Evolutionary conservation across 495 filamentous ascomycete species (phyloP).

Genomic region (Aspergillus avenaceus): DNA sequence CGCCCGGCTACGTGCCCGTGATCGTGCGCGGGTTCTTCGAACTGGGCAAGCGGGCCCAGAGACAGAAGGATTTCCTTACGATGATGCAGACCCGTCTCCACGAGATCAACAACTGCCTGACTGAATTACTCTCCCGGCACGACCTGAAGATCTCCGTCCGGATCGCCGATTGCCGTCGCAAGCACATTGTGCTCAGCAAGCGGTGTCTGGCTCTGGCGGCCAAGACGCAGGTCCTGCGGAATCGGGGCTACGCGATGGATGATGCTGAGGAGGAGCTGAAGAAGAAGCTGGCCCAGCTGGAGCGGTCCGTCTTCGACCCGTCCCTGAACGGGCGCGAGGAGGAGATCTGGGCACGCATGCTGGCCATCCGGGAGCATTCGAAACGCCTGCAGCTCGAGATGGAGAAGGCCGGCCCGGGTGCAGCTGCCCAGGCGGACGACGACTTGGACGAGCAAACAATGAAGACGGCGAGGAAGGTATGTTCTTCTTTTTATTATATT

Average conservation of each 20-base stretch:
- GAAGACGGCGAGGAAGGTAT: constrained; percentile 80
- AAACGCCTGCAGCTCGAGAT: constrained; percentile 75
- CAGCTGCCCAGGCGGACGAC: constrained; percentile 39
- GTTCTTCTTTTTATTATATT: constrained; percentile 12
- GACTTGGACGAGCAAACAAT: constrained; percentile 73
- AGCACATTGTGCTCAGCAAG: constrained; percentile 74
- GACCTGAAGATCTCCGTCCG: constrained; percentile 77
- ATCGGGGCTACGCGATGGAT: constrained; percentile 87
- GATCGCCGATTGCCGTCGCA: constrained; percentile 72
- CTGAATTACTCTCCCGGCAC: constrained; percentile 74
- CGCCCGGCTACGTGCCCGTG: constrained; percentile 70
- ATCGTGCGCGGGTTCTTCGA: constrained; percentile 63
- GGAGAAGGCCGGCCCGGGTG: constrained; percentile 56
- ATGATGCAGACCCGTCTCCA: constrained; percentile 78
- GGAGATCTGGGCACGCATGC: constrained; percentile 95
- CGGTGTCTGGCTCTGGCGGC: constrained; percentile 81
- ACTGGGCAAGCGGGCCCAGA: constrained; percentile 70
- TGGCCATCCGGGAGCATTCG: constrained; percentile 76
- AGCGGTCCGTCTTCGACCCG: constrained; percentile 76
- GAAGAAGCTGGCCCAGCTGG: constrained; percentile 73
- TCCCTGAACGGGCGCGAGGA: constrained; percentile 77
- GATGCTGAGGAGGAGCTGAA: constrained; percentile 87
- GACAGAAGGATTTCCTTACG: constrained; percentile 68
- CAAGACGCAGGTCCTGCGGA: constrained; percentile 87
- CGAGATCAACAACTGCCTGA: constrained; percentile 81